phyloP scores from a whole-genome alignment of 2,329 filamentous ascomycete species.

The Taxawa tesnikishii region DNA sequence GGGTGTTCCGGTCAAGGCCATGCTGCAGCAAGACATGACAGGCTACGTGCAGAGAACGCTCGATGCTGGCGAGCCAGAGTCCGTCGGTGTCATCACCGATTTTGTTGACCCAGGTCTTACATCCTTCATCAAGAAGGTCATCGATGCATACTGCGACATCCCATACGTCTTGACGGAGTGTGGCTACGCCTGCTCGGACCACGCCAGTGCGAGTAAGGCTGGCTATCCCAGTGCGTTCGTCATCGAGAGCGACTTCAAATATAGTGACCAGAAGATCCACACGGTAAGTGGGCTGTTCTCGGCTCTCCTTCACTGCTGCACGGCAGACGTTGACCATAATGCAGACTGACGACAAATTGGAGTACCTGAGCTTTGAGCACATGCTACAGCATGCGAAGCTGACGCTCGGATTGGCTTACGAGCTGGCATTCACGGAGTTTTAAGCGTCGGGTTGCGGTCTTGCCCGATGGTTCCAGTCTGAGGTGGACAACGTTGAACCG shows the following conservation, averaged over 20 bases:
- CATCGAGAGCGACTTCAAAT: constrained; percentile 60
- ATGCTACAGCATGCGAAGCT: constrained; percentile 85
- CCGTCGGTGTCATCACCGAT: constrained; percentile 85
- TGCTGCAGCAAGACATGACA: constrained; percentile 98
- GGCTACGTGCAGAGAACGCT: constrained; percentile 75
- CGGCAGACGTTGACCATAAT: no score
- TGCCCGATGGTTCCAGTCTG: no score
- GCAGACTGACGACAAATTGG: constrained; percentile 58
- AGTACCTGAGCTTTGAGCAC: constrained; percentile 70
- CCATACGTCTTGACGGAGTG: constrained; percentile 80
- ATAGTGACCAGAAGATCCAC: constrained; percentile 55
- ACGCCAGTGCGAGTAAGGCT: constrained; percentile 60
- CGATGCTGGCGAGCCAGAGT: constrained; percentile 70
- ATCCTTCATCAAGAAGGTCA: constrained; percentile 78
- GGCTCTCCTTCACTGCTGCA: no score
- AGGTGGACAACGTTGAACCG: no score
- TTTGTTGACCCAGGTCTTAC: constrained; percentile 76
- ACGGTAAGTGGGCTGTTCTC: no score
- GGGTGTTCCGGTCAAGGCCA: constrained; percentile 71
- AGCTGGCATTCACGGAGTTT: constrained; percentile 60
- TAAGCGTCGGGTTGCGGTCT: no score
- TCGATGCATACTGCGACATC: constrained; percentile 79
- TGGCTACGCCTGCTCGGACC: constrained; percentile 72
- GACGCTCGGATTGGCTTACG: constrained; percentile 72
- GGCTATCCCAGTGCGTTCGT: constrained; percentile 67